Evolutionary conservation across 106 monocot species (phyloP), one percentile per base, ranked within the genome.

Genomic region (Alisma plantagoaquatica): DNA sequence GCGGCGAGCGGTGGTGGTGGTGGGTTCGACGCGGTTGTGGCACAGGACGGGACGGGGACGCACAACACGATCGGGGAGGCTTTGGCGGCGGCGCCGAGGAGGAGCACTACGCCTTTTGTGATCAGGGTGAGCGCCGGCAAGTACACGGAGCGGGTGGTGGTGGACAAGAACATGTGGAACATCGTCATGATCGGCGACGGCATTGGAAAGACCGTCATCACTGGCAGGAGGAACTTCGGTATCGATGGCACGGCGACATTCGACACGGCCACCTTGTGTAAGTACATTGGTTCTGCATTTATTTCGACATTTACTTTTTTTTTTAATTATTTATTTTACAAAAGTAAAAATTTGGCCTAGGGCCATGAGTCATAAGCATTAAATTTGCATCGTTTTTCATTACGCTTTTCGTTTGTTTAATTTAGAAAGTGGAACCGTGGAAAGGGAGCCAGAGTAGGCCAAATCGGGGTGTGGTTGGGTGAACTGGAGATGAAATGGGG

Each of bases 221-320:
- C 83, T 51, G 73, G 35, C 14, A 79, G 79, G 14, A 65, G 32
- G 53, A 46, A 73, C 28, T 83, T 76, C 70, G 78, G 58, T 31
- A 72, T 59, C 9, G 83, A 73, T 26, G 79, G 79, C 14, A 83
- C 79, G 79, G 83, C 79, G 33, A 89, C 88, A 2, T 89, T 89
- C 51, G 49, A 76, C 17, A 61, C 88, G 0, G 88, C 88, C 19
- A 89, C 88, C 27, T 69, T 89, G 48, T 82, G 88, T 83, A 19
- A 70, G 72, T 49, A 16, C 32, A n/a, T n/a, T n/a, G n/a, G n/a
- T n/a, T n/a, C n/a, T n/a, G n/a, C n/a, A n/a, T n/a, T n/a, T n/a
- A n/a, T n/a, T n/a, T n/a, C n/a, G n/a, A n/a, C n/a, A n/a, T n/a
- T n/a, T n/a, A n/a, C n/a, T n/a, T n/a, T n/a, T n/a, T n/a, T n/a